Conservation (phyloP, 2,329 filamentous ascomycete genomes). For the Pseudogymnoascus sp. region DNA sequence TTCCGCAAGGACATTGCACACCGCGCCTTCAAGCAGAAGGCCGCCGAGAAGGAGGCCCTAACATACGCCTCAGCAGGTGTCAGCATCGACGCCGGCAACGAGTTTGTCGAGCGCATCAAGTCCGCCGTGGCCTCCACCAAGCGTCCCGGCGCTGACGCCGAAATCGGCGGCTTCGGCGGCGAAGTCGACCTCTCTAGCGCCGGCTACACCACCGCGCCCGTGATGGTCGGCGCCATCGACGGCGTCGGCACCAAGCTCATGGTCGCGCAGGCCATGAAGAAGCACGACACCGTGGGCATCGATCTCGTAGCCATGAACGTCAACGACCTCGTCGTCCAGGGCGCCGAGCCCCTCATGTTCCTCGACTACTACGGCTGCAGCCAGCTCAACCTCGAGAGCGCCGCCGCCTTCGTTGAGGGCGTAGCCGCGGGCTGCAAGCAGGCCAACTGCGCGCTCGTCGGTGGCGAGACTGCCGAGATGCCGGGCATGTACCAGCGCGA, state of each 20-base stretch:
- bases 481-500: constrained; percentile 77
- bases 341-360: constrained; percentile 90
- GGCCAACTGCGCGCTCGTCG: constrained; percentile 83
- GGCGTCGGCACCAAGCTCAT: constrained; percentile 96
- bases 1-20: constrained; percentile 89
- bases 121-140: constrained; percentile 76
- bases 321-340: constrained; percentile 94
- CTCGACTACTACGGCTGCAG: constrained; percentile 97
- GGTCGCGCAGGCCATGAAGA: constrained; percentile 80
- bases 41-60: constrained; percentile 42
- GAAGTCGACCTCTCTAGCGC: constrained; percentile 69
- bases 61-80: constrained; percentile 93
- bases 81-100: constrained; percentile 88
- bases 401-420: constrained; percentile 80
- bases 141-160: constrained; percentile 78
- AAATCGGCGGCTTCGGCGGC: constrained; percentile 93
- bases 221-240: constrained; percentile 89
- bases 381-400: constrained; percentile 68
- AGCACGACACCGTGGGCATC: constrained; percentile 91
- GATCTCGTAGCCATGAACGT: constrained; percentile 99
- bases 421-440: constrained; percentile 81
- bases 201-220: constrained; percentile 65
- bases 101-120: constrained; percentile 88
- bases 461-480: constrained; percentile 98
- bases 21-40: constrained; percentile 49